Evolutionary conservation across 78 protist species (phyloP).

Genomic region (Speleostelium caveatum): DNA sequence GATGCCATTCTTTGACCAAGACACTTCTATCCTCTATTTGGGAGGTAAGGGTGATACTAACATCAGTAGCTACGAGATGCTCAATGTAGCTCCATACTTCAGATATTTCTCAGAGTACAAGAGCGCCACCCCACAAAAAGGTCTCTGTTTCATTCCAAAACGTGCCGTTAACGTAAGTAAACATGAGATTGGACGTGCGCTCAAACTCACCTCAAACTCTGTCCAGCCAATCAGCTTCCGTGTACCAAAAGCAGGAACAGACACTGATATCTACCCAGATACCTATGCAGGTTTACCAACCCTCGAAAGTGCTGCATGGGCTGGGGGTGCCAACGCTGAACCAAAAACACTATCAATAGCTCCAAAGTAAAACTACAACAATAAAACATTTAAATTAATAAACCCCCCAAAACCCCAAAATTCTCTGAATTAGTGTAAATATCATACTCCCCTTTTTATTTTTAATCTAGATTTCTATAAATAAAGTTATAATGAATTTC

Average conservation of each 20-base stretch:
- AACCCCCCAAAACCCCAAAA: too few relatives aligned
- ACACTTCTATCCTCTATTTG: conserved; percentile 90
- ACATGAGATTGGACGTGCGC: conserved; percentile 93
- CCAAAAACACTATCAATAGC: conserved; percentile 83
- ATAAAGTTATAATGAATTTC: too few relatives aligned
- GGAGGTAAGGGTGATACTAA: conserved; percentile 99
- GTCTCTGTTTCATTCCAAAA: conserved; percentile 94
- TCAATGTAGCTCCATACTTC: conserved; percentile 79
- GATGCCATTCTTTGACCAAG: conserved; percentile 95
- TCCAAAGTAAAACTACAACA: background rate
- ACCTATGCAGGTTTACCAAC: conserved; percentile 89
- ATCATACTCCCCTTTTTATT: too few relatives aligned
- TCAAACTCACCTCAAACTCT: conserved; percentile 83
- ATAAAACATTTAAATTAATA: background rate
- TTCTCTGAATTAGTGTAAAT: too few relatives aligned
- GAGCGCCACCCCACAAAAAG: conserved; percentile 91
- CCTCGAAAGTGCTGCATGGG: conserved; percentile 91
- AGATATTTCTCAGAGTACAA: conserved; percentile 88
- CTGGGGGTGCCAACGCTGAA: conserved; percentile 85
- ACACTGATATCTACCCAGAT: conserved; percentile 95
- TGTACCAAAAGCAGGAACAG: conserved; percentile 95
- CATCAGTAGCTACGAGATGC: conserved; percentile 96
- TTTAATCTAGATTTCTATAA: too few relatives aligned
- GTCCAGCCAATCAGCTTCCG: conserved; percentile 93
- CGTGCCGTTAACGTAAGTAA: conserved; percentile 80